Evolutionary conservation across 179 eudicot species (phyloP).

Genomic region (Heliamphora pulchella): DNA sequence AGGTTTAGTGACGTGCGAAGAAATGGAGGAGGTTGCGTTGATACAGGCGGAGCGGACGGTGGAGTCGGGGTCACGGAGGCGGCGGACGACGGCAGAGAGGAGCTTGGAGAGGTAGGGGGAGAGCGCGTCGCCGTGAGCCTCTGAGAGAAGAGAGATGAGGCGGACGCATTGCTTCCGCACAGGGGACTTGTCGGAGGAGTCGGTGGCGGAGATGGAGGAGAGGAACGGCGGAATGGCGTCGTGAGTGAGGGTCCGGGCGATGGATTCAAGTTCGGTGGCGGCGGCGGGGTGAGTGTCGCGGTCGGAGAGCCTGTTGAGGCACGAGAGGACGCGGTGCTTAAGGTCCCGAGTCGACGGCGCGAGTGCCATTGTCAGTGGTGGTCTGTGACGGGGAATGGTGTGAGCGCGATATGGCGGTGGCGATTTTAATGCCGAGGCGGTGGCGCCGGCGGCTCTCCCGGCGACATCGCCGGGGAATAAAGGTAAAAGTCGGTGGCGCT

Average conservation of each 20-base stretch:
- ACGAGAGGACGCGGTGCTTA: constrained; percentile 30
- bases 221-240: constrained; percentile 48
- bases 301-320: constrained; percentile 64
- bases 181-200: constrained; percentile 48
- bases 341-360: constrained; percentile 44
- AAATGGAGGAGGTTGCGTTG: constrained; percentile 33
- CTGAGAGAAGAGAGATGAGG: constrained; percentile 48
- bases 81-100: constrained; percentile 54
- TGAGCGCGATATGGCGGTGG: neutral
- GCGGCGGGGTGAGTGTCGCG: constrained; percentile 57
- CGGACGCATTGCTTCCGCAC: constrained; percentile 54
- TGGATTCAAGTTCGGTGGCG: constrained; percentile 38
- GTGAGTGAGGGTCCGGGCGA: constrained; percentile 29
- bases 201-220: constrained; percentile 58
- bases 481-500: neutral
- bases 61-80: constrained; percentile 60
- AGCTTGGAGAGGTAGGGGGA: constrained; percentile 60
- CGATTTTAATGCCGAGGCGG: neutral
- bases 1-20: constrained; percentile 29
- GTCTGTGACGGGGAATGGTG: constrained; percentile 3
- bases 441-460: constrained; percentile 16
- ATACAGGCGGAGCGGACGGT: constrained; percentile 49
- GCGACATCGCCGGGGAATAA: constrained; percentile 25
- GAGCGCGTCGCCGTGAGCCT: constrained; percentile 42
- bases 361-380: constrained; percentile 24